Conservation (phyloP, 352 stramenopile genomes). For the Aphanomyces stellatus region DNA sequence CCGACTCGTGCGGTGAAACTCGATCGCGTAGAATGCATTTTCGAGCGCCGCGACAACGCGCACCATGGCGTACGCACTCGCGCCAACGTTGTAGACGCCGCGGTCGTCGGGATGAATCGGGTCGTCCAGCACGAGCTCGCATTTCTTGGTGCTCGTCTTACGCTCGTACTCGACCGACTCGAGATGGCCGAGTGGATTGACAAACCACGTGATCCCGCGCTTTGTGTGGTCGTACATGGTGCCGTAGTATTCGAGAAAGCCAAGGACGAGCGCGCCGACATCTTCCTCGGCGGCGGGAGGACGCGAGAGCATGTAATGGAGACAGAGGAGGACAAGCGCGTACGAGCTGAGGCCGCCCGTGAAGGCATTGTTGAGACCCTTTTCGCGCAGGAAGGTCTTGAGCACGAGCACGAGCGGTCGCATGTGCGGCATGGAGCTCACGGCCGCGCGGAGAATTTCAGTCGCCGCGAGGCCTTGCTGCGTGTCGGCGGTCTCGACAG, state of each 20-base stretch:
- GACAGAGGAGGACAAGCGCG: constrained; percentile 70
- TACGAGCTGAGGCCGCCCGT: constrained; percentile 85
- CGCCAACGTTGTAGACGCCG: constrained; percentile 65
- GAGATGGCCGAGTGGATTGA: constrained; percentile 22
- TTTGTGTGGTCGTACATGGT: constrained; percentile 69
- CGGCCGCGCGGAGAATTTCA: constrained; percentile 69
- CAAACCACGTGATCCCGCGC: constrained; percentile 56
- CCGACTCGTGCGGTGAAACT: constrained; percentile 59
- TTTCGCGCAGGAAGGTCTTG: constrained; percentile 80
- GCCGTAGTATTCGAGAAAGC: constrained; percentile 87
- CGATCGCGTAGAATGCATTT: constrained; percentile 69
- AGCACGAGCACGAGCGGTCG: constrained; percentile 77
- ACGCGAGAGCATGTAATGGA: constrained; percentile 67
- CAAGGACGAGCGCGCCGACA: constrained; percentile 62
- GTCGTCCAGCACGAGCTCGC: constrained; percentile 77
- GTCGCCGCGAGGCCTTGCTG: constrained; percentile 71
- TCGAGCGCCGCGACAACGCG: constrained; percentile 73
- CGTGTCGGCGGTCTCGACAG: constrained; percentile 81
- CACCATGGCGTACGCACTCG: constrained; percentile 64
- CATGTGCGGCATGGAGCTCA: constrained; percentile 50
- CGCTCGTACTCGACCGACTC: constrained; percentile 65
- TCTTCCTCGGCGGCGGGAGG: constrained; percentile 27
- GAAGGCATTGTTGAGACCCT: constrained; percentile 85
- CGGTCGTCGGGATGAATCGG: constrained; percentile 52
- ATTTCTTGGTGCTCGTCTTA: constrained; percentile 45